Percentiles rank a stretch among this genome's conserved stretches.
These are phyloP conservation scores for Nicotiana noctiflora DNA, from an alignment of 257 asterid species.

Conservation along the genomic window DNA sequence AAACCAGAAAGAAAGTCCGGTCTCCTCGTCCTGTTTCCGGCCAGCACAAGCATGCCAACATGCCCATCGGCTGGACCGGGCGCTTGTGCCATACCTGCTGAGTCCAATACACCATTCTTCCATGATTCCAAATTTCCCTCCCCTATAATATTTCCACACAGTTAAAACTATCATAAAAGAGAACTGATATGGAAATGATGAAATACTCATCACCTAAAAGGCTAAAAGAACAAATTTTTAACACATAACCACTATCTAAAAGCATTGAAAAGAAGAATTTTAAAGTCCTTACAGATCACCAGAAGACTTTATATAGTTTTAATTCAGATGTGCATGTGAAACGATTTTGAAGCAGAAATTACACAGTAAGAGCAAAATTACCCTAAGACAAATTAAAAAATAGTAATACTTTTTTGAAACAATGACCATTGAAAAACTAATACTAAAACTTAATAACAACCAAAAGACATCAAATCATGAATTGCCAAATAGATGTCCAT, in stretches of 20 bases:
- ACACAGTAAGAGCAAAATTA: not conserved
- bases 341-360: not conserved
- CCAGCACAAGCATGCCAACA: slow-evolving; percentile 61
- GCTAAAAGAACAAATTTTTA: not conserved
- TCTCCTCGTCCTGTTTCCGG: slow-evolving; percentile 72
- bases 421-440: not conserved
- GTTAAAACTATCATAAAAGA: not conserved
- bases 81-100: slow-evolving; percentile 42
- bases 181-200: not conserved
- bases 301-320: not conserved
- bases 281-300: not conserved
- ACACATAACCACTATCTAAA: not conserved
- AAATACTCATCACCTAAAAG: not conserved
- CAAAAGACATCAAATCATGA: not conserved
- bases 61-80: slow-evolving; percentile 47
- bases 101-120: slow-evolving; percentile 55
- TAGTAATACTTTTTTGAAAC: not conserved
- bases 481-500: slow-evolving; percentile 8
- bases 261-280: not conserved
- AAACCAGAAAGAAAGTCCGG: slow-evolving; percentile 71
- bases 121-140: slow-evolving; percentile 58
- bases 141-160: slow-evolving; percentile 33
- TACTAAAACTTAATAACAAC: slow-evolving; percentile 1
- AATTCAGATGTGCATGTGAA: not conserved
- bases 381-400: not conserved